Conservation (phyloP, 2,329 filamentous ascomycete species). For the Domatiomyces catenatus region DNA sequence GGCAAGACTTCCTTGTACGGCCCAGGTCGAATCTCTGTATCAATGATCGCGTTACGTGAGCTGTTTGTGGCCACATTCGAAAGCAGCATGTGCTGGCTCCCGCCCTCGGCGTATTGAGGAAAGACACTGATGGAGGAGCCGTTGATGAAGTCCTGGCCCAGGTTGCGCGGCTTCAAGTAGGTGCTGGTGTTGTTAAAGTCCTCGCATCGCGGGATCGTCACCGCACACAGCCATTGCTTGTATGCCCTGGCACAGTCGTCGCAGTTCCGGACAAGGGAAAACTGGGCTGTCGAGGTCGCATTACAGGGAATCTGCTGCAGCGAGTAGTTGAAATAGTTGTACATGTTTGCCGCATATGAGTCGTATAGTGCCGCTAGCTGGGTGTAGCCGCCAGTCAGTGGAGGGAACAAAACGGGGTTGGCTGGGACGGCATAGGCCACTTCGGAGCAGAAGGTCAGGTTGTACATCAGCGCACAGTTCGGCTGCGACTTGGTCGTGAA, state of each 20-base stretch:
- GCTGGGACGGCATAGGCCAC: slow-evolving; percentile 84
- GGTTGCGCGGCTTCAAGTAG: slow-evolving; percentile 54
- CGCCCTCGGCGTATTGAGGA: neutral
- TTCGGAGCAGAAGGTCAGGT: slow-evolving; percentile 76
- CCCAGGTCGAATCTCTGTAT: slow-evolving; percentile 56
- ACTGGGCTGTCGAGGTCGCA: slow-evolving; percentile 54
- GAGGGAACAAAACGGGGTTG: slow-evolving; percentile 39
- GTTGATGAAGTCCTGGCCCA: slow-evolving; percentile 55
- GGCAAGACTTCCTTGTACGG: slow-evolving; percentile 90
- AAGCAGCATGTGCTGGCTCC: slow-evolving; percentile 8
- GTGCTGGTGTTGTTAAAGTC: slow-evolving; percentile 50
- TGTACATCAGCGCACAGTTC: slow-evolving; percentile 73
- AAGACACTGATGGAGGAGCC: slow-evolving; percentile 38
- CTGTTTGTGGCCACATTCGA: slow-evolving; percentile 31
- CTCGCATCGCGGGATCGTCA: slow-evolving; percentile 80
- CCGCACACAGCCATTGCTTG: slow-evolving; percentile 88
- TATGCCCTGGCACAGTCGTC: slow-evolving; percentile 63
- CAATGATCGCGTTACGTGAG: slow-evolving; percentile 60
- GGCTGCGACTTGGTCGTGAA: slow-evolving; percentile 65
- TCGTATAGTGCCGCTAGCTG: slow-evolving; percentile 63
- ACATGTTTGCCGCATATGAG: slow-evolving; percentile 51
- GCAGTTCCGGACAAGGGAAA: slow-evolving; percentile 68
- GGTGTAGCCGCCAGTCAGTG: slow-evolving; percentile 40
- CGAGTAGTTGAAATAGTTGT: slow-evolving; percentile 63
- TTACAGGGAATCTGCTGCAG: slow-evolving; percentile 78